Evolutionary conservation across 371 early-diverging fungal species (phyloP), one percentile per base, ranked within the genome.

Genomic region (Circinella minor): DNA sequence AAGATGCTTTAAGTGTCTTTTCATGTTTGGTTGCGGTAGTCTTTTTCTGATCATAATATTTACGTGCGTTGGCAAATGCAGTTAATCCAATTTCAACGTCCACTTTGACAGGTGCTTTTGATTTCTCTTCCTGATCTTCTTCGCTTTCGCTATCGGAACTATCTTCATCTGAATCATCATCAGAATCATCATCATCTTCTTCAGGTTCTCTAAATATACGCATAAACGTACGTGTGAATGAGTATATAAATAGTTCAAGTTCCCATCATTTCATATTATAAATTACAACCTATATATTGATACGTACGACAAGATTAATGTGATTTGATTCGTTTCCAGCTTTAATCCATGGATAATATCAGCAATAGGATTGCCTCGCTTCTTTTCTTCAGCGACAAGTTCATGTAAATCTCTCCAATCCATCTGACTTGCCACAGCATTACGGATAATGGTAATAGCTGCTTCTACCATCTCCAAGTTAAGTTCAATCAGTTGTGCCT

Each of bases 351-450:
- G 82, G 54, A 98, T 93, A 59, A 91, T 81, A 55, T 81, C 69
- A 8, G 97, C 98, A 46, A 97, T 88, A 0, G 94, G 91, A 65
- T 95, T 96, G 4, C 88, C 90, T 55, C 86, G 78, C 37, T 81
- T 86, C 78, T 89, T 88, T 74, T 98, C 97, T 51, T 95, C 94
- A 48, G 85, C 78, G 3, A 99, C 91, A 34, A 97, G 79, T 69
- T 94, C 93, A 57, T 91, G 89, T 3, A 99, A 79, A 74, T 98
- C 98, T 67, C 85, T 86, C 99, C 99, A 99, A 79, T 96, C 98
- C 92, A 98, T 95, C 9, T 96, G 96, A 38, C 91, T 88, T 11
- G 95, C 97, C 7, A 98, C 86, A 43, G 94, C 93, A 73, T 90
- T 90, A 14, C 96, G 89, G 65, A 98, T 89, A 49, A 96, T 91